Conservation (phyloP, 2,329 filamentous ascomycete species). For the Lecanicillium sp. region DNA sequence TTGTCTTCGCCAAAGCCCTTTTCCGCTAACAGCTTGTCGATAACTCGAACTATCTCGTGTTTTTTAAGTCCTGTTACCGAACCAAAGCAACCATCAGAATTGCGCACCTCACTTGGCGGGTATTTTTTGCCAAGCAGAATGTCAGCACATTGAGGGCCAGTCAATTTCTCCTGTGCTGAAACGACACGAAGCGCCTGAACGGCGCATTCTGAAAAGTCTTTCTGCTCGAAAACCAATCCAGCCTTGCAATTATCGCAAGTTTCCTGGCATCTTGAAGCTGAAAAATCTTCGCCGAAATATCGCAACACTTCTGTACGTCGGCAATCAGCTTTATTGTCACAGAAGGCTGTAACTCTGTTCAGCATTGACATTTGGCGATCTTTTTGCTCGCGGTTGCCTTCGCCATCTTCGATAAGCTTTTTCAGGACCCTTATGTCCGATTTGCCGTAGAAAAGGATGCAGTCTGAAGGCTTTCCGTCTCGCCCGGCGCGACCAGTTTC, state of each 20-base stretch:
- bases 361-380: constrained; percentile 80
- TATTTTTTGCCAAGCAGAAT: constrained; percentile 65
- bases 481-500: constrained; percentile 92
- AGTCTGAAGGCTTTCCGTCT: constrained; percentile 79
- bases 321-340: constrained; percentile 82
- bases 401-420: constrained; percentile 75
- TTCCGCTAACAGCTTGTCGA: constrained; percentile 66
- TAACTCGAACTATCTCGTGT: constrained; percentile 75
- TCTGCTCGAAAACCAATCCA: constrained; percentile 58
- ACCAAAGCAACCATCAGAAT: constrained; percentile 55
- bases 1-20: constrained; percentile 67
- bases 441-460: constrained; percentile 84
- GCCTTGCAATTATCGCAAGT: constrained; percentile 87
- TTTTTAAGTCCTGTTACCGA: constrained; percentile 61
- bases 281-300: constrained; percentile 91
- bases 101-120: constrained; percentile 44
- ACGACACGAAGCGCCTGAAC: constrained; percentile 63
- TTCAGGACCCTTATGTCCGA: constrained; percentile 65
- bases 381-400: constrained; percentile 71
- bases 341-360: constrained; percentile 75
- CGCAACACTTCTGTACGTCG: constrained; percentile 77
- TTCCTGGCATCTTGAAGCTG: constrained; percentile 58
- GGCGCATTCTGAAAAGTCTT: constrained; percentile 72
- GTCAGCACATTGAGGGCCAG: constrained; percentile 74
- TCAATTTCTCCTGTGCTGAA: constrained; percentile 51